Evolutionary conservation across 352 stramenopile species (phyloP).

Genomic region (Globisporangium nunn): DNA sequence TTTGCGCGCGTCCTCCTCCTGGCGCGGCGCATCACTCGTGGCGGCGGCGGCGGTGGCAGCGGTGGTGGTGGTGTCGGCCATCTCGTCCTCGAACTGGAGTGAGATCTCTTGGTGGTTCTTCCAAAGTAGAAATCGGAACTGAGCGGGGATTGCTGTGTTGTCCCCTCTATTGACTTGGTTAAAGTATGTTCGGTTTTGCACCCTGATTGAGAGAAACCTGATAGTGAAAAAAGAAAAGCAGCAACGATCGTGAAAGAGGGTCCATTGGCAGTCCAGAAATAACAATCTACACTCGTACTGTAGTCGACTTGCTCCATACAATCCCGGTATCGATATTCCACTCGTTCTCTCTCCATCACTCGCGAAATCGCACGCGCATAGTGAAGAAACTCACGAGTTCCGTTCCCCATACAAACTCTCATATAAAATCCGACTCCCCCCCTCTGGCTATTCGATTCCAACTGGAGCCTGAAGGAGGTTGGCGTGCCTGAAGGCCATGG

Average conservation of each 20-base stretch:
- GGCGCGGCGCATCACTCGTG: slow-evolving; percentile 29
- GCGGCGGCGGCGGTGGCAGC: not conserved
- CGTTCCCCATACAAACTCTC: not conserved
- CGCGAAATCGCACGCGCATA: not conserved
- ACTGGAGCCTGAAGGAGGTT: not conserved
- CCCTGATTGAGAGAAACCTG: too few relatives aligned
- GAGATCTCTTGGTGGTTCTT: not conserved
- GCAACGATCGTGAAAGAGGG: too few relatives aligned
- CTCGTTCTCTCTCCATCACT: too few relatives aligned
- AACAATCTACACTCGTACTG: not conserved
- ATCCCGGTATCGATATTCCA: not conserved
- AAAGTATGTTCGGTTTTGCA: too few relatives aligned
- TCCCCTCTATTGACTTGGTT: too few relatives aligned
- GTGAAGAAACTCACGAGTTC: not conserved
- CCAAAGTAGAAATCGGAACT: not conserved
- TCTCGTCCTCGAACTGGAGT: slow-evolving; percentile 7
- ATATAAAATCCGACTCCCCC: not conserved
- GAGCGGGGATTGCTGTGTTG: not conserved
- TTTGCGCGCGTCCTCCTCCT: slow-evolving; percentile 76
- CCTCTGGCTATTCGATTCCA: not conserved
- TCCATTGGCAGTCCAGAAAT: too few relatives aligned
- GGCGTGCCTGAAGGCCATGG: not conserved
- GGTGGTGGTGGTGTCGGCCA: slow-evolving; percentile 46
- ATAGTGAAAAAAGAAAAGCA: too few relatives aligned
- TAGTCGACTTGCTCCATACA: not conserved